Evolutionary conservation across 441 rosid species (phyloP).

Genomic region (Gossypium schwendimanii): DNA sequence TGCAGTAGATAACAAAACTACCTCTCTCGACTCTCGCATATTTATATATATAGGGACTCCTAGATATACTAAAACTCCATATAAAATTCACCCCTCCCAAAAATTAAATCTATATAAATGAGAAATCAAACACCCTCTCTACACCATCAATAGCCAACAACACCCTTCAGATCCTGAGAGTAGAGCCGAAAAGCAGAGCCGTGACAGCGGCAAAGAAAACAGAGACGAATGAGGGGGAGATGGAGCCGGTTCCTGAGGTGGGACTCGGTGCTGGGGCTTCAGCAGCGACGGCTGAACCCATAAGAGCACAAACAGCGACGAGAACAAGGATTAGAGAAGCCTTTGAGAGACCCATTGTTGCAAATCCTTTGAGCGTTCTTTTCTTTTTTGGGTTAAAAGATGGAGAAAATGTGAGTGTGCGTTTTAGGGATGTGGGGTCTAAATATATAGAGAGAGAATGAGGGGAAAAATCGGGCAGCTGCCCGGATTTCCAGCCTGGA

Average conservation of each 20-base stretch:
- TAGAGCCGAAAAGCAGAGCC: slow-evolving; percentile 31
- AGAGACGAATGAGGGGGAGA: slow-evolving; percentile 26
- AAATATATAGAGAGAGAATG: slow-evolving; percentile 16
- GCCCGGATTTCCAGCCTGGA: slow-evolving; percentile 28
- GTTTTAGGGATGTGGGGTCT: neutral
- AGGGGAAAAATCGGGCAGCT: slow-evolving; percentile 19
- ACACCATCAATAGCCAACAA: neutral
- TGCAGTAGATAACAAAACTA: neutral
- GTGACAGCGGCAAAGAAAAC: slow-evolving; percentile 22
- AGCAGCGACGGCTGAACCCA: slow-evolving; percentile 25
- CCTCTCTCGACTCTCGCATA: neutral
- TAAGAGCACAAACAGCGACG: slow-evolving; percentile 24
- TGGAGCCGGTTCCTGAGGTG: slow-evolving; percentile 23
- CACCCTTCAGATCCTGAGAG: slow-evolving; percentile 33
- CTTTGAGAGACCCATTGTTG: slow-evolving; percentile 22
- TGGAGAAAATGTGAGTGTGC: neutral
- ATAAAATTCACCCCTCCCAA: neutral
- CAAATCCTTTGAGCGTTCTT: neutral
- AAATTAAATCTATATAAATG: neutral
- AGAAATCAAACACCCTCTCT: neutral
- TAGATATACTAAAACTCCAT: slow-evolving; percentile 9
- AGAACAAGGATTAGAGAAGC: slow-evolving; percentile 12
- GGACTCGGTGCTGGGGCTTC: slow-evolving; percentile 46
- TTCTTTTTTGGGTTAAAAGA: neutral
- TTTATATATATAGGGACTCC: neutral